Conservation (phyloP, 257 asterid species). For the Capsicum rhomboideum region DNA sequence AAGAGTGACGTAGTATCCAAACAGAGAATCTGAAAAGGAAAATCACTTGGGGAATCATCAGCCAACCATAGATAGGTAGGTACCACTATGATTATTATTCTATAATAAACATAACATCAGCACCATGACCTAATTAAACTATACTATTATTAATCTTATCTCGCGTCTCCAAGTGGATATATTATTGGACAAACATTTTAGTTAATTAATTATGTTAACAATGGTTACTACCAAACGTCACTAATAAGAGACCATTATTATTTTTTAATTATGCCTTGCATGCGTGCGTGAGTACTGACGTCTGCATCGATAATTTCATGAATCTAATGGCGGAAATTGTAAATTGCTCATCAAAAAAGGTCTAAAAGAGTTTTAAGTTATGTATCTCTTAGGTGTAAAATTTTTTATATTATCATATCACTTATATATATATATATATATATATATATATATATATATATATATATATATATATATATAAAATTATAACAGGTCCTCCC, state of each 20-base stretch:
- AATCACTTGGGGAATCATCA: slow-evolving; percentile 31
- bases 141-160: slow-evolving; percentile 15
- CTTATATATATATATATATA: too few species aligned
- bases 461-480: too few species aligned
- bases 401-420: too few species aligned
- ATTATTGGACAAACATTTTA: background rate
- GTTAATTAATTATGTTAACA: background rate
- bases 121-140: slow-evolving; percentile 20
- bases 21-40: slow-evolving; percentile 35
- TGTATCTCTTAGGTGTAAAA: too few species aligned
- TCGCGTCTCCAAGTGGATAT: slow-evolving; percentile 24
- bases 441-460: too few species aligned
- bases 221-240: slow-evolving; percentile 6
- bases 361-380: too few species aligned
- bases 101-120: slow-evolving; percentile 13
- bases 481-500: too few species aligned
- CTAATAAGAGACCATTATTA: background rate
- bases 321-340: background rate
- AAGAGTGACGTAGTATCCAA: slow-evolving; percentile 23
- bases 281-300: slow-evolving; percentile 28
- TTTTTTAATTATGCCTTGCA: slow-evolving; percentile 12
- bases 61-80: slow-evolving; percentile 9
- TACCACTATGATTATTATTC: slow-evolving; percentile 16
- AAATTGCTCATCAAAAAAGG: background rate
- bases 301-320: background rate